These are phyloP conservation scores for Selaginella moellendorffii DNA, from an alignment of 75 land plant genomes.

Conservation along the genomic window DNA sequence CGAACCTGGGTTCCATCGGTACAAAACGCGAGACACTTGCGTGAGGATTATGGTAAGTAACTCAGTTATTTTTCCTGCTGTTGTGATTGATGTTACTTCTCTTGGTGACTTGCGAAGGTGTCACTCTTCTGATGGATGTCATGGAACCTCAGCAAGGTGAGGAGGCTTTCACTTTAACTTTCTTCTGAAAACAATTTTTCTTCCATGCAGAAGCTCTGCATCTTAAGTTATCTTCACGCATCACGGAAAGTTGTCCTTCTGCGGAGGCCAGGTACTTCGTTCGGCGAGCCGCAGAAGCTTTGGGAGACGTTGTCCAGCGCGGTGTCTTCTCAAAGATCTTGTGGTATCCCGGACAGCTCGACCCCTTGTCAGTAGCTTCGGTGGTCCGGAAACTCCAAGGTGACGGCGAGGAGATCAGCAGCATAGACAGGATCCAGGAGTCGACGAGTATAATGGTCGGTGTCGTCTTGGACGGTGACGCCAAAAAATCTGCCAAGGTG, in stretches of 20 bases:
- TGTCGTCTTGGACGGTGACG: background rate
- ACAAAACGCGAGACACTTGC: constrained; percentile 14
- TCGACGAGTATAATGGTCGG: constrained; percentile 13
- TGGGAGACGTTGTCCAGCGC: constrained; percentile 13
- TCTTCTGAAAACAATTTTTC: background rate
- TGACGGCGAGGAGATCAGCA: constrained; percentile 25
- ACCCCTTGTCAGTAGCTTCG: constrained; percentile 12
- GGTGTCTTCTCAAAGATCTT: constrained; percentile 21
- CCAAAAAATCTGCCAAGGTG: constrained; percentile 3
- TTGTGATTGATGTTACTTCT: background rate
- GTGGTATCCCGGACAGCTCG: constrained; percentile 26
- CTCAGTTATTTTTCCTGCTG: background rate
- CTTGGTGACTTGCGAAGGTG: background rate
- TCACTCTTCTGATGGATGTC: background rate
- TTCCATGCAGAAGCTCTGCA: constrained; percentile 17
- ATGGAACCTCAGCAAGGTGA: background rate
- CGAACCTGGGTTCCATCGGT: constrained; percentile 22
- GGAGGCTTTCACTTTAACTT: background rate
- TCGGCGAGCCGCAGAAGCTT: constrained; percentile 13
- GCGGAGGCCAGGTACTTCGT: constrained; percentile 27
- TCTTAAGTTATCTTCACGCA: constrained; percentile 15
- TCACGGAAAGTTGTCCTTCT: constrained; percentile 13
- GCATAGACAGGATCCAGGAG: constrained; percentile 24
- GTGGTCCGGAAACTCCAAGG: constrained; percentile 26
- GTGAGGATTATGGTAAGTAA: constrained; percentile 23